Evolutionary conservation across 83 land plant genomes (phyloP).

Genomic region (Diphasiastrum complanatum): DNA sequence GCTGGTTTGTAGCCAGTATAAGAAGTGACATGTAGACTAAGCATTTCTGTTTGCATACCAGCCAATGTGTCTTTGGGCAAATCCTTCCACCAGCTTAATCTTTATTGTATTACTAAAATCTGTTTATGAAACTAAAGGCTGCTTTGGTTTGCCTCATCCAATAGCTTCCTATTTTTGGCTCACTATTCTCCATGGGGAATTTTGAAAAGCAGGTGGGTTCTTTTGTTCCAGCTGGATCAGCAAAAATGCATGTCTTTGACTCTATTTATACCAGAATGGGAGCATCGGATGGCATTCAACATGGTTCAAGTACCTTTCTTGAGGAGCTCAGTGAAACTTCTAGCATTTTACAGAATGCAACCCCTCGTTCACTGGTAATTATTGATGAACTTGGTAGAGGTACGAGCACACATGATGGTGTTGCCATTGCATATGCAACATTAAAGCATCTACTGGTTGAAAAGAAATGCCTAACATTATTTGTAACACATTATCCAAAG

Average conservation of each 20-base stretch:
- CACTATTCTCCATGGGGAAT: slow-evolving; percentile 11
- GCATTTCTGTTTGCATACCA: too few species aligned
- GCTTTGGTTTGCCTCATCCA: too few species aligned
- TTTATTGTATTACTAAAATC: too few species aligned
- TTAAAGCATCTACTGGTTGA: slow-evolving; percentile 64
- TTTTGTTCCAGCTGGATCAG: slow-evolving; percentile 85
- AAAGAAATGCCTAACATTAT: slow-evolving; percentile 66
- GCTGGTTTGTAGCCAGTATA: too few species aligned
- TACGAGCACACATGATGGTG: slow-evolving; percentile 97
- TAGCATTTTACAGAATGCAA: slow-evolving; percentile 55
- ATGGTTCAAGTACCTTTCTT: slow-evolving; percentile 86
- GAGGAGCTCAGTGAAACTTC: slow-evolving; percentile 94
- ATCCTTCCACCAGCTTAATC: too few species aligned
- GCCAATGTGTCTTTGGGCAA: too few species aligned
- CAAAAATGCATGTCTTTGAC: slow-evolving; percentile 78
- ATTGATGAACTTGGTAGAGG: slow-evolving; percentile 97
- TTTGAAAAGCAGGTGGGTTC: slow-evolving; percentile 72
- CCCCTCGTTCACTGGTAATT: slow-evolving; percentile 68
- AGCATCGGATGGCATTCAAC: slow-evolving; percentile 85
- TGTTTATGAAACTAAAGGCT: too few species aligned
- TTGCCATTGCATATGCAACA: slow-evolving; percentile 94
- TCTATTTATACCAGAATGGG: slow-evolving; percentile 88
- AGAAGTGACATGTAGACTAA: too few species aligned
- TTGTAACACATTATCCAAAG: slow-evolving; percentile 92
- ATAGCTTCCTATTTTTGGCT: too few species aligned